Evolutionary conservation across 176 grass and related monocot species (phyloP).

Genomic region (Neostapfia colusana): DNA sequence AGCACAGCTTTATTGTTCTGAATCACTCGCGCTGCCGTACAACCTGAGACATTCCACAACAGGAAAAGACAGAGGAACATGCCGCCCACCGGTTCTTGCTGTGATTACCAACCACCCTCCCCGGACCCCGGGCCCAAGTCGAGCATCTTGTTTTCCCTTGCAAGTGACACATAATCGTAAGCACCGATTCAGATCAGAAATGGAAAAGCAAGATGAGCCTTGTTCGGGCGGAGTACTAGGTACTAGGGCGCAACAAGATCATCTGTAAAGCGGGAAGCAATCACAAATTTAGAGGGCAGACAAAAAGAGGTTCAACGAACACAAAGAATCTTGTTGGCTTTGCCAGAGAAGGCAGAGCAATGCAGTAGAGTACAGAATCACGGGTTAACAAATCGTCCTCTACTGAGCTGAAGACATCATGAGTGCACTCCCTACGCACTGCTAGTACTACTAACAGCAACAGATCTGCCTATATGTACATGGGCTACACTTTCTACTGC

Average conservation of each 20-base stretch:
- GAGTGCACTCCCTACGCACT: conserved; percentile 40
- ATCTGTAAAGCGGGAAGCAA: not conserved
- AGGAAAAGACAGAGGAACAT: conserved; percentile 2
- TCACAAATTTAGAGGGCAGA: not conserved
- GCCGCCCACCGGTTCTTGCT: not conserved
- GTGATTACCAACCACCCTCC: conserved; percentile 23
- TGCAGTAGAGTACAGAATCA: conserved; percentile 25
- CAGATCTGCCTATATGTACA: conserved; percentile 43
- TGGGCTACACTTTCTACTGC: conserved; percentile 26
- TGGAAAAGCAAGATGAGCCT: not conserved
- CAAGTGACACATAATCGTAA: conserved; percentile 44
- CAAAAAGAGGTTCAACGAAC: conserved; percentile 24
- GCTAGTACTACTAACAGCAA: conserved; percentile 13
- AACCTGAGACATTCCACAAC: conserved; percentile 33
- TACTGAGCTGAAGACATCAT: conserved; percentile 17
- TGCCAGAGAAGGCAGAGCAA: conserved; percentile 9
- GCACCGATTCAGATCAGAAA: not conserved
- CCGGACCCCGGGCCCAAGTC: not conserved
- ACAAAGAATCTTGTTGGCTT: conserved; percentile 10
- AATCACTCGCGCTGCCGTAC: not conserved
- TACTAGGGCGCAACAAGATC: not conserved
- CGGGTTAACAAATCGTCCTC: not conserved
- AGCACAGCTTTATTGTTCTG: not conserved
- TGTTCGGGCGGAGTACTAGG: conserved; percentile 14
- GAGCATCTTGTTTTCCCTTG: conserved; percentile 43